These are phyloP conservation scores for Fusarium guadeloupense DNA, from an alignment of 2,329 filamentous ascomycete genomes.

Conservation along the genomic window DNA sequence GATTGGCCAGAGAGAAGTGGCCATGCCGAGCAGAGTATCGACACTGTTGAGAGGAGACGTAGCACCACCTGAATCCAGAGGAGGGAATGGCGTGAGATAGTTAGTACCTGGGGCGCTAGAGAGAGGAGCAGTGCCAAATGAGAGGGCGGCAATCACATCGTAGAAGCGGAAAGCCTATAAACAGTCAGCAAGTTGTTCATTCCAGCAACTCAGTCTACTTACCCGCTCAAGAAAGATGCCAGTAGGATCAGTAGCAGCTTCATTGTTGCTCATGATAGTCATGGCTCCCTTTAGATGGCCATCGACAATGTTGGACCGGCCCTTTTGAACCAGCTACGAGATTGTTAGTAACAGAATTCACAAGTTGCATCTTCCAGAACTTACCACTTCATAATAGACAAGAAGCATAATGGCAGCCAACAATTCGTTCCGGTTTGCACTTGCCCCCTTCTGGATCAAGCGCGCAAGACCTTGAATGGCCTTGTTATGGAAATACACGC, in stretches of 20 bases:
- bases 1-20: constrained; percentile 70
- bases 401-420: constrained; percentile 69
- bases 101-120: constrained; percentile 59
- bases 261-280: constrained; percentile 65
- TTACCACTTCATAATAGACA: constrained; percentile 71
- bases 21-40: constrained; percentile 68
- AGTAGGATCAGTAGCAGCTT: constrained; percentile 58
- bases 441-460: constrained; percentile 63
- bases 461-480: constrained; percentile 66
- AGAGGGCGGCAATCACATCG: constrained; percentile 71
- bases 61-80: constrained; percentile 54
- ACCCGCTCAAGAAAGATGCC: constrained; percentile 68
- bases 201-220: constrained; percentile 28
- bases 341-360: constrained; percentile 13
- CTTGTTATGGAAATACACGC: constrained; percentile 67
- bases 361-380: constrained; percentile 38
- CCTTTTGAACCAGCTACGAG: constrained; percentile 66
- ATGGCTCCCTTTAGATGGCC: constrained; percentile 70
- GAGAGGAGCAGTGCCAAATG: constrained; percentile 66
- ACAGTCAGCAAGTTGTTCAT: not conserved
- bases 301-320: constrained; percentile 67
- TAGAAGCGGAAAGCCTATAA: constrained; percentile 70
- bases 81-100: constrained; percentile 57
- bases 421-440: constrained; percentile 64
- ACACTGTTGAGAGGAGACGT: constrained; percentile 62